A percentile compares a stretch with the other conserved stretches of the same genome.
These are phyloP conservation scores for Apostasia shenzhenica DNA, from an alignment of 106 monocot genomes.

Conservation along the genomic window DNA sequence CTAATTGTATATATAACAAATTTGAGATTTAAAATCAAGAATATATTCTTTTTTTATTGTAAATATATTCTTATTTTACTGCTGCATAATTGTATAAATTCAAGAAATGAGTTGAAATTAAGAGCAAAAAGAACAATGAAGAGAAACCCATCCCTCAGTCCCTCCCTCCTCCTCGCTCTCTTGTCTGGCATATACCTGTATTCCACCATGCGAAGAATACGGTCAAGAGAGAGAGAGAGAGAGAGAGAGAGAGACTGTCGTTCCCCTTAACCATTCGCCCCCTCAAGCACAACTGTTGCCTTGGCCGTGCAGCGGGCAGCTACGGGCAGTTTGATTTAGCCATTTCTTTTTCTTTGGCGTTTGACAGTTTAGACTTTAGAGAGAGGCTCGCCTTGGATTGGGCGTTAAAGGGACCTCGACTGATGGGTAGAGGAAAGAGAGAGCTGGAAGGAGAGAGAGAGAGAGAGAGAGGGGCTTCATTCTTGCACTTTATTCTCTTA, in stretches of 20 bases:
- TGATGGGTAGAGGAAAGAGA: constrained; percentile 6
- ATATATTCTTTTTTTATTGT: no score
- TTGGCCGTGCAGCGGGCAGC: not conserved
- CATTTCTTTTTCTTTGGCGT: not conserved
- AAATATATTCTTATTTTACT: no score
- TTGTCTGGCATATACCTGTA: no score
- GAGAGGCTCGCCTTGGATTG: constrained; percentile 23
- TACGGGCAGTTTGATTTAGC: not conserved
- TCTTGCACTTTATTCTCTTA: constrained; percentile 49
- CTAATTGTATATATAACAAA: no score
- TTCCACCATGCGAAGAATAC: no score
- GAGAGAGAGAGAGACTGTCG: no score
- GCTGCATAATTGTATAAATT: no score
- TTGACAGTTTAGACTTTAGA: not conserved
- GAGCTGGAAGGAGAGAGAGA: not conserved
- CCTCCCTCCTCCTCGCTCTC: not conserved
- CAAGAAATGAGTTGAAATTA: no score
- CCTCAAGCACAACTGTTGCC: not conserved
- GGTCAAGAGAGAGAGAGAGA: no score
- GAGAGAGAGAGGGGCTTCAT: constrained; percentile 22
- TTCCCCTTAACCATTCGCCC: no score
- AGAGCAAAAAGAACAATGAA: no score
- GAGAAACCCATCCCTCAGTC: not conserved
- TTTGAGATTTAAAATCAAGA: no score
- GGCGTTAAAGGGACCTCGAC: constrained; percentile 26